Evolutionary conservation across 148 eudicot species (phyloP).

Genomic region (Nyssa sinensis): DNA sequence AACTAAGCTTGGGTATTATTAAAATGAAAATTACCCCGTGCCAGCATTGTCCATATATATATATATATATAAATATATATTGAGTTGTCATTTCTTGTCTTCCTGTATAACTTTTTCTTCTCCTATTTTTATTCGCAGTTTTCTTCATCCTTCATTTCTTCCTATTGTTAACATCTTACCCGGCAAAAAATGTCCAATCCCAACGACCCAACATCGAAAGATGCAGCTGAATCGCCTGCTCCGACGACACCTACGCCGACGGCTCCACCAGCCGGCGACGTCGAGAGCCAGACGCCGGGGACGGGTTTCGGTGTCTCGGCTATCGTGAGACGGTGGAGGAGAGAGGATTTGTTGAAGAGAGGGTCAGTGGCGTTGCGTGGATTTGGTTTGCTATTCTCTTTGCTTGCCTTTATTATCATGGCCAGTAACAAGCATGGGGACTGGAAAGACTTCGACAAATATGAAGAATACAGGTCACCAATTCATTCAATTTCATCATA

Average conservation of each 20-base stretch:
- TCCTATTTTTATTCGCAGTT: neutral
- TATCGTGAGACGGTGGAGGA: constrained; percentile 35
- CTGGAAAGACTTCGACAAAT: constrained; percentile 27
- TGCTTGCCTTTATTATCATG: constrained; percentile 60
- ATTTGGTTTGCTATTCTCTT: constrained; percentile 41
- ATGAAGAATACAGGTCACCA: constrained; percentile 43
- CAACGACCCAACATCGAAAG: constrained; percentile 8
- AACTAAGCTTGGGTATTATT: too few relatives aligned
- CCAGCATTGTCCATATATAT: too few relatives aligned
- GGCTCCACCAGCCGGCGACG: constrained; percentile 24
- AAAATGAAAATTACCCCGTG: too few relatives aligned
- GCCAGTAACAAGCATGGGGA: constrained; percentile 53
- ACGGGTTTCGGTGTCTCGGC: constrained; percentile 23
- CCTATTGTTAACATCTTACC: neutral
- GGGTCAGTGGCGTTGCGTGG: constrained; percentile 41
- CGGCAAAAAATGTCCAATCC: constrained; percentile 17
- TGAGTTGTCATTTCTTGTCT: neutral
- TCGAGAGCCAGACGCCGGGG: constrained; percentile 24
- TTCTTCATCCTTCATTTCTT: neutral
- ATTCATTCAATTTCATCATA: neutral
- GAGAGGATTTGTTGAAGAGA: constrained; percentile 49
- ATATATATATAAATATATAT: neutral
- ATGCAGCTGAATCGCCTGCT: neutral
- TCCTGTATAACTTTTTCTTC: neutral
- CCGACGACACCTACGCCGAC: neutral